A percentile compares a stretch with the other conserved stretches of the same genome.
Evolutionary conservation across 768 basidiomycete genomes (phyloP).

Genomic region (Agaricus sinodeliciosus): DNA sequence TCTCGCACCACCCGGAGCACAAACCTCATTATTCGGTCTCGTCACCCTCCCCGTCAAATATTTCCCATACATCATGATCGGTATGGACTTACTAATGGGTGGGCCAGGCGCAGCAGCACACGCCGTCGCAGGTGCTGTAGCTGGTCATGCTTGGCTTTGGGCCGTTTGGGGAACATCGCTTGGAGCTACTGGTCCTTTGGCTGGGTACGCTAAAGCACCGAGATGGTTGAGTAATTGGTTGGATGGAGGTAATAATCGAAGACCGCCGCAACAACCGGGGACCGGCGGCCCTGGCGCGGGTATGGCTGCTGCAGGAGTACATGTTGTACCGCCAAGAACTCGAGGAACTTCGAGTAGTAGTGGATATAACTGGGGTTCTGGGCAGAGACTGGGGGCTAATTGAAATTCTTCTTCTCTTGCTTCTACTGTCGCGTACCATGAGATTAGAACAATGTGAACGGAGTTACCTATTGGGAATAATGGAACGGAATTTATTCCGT

Average conservation of each 20-base stretch:
- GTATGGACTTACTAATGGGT: slow-evolving; percentile 59
- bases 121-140: slow-evolving; percentile 61
- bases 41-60: slow-evolving; percentile 66
- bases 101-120: slow-evolving; percentile 51
- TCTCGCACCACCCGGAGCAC: slow-evolving; percentile 58
- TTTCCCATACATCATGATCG: slow-evolving; percentile 70
- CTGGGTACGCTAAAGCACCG: slow-evolving; percentile 44
- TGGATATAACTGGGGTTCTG: slow-evolving; percentile 46
- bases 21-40: slow-evolving; percentile 75
- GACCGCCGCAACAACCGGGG: slow-evolving; percentile 16
- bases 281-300: slow-evolving; percentile 25
- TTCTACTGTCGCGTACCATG: background rate
- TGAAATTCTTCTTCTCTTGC: background rate
- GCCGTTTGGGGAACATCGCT: slow-evolving; percentile 41
- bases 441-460: too few relatives aligned
- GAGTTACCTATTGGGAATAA: too few relatives aligned
- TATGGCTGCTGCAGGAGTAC: slow-evolving; percentile 42
- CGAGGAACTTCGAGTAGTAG: slow-evolving; percentile 3
- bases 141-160: slow-evolving; percentile 84
- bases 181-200: slow-evolving; percentile 34
- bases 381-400: slow-evolving; percentile 31
- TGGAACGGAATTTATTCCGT: too few relatives aligned
- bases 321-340: slow-evolving; percentile 46
- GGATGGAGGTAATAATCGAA: slow-evolving; percentile 29
- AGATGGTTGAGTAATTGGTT: slow-evolving; percentile 48